These are phyloP conservation scores for Alternaria novae-zelandiae DNA, from an alignment of 2,329 filamentous ascomycete species.

Conservation along the genomic window DNA sequence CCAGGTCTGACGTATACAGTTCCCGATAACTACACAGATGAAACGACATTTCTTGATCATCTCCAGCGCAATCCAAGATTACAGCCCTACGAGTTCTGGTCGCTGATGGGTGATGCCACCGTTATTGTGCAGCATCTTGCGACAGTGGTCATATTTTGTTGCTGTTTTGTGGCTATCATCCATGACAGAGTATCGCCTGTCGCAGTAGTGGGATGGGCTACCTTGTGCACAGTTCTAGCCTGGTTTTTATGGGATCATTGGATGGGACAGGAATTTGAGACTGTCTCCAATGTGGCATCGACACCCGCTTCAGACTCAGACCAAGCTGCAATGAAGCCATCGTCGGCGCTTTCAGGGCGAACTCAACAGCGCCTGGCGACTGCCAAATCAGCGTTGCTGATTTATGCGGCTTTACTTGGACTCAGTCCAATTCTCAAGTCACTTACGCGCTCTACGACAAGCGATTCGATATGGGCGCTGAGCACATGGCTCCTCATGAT, in stretches of 20 bases:
- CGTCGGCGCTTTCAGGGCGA: conserved; percentile 57
- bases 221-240: conserved; percentile 79
- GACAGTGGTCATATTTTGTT: conserved; percentile 91
- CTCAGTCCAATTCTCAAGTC: conserved; percentile 96
- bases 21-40: conserved; percentile 98
- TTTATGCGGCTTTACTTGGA: conserved; percentile 90
- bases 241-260: conserved; percentile 94
- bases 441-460: conserved; percentile 88
- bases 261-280: conserved; percentile 73
- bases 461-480: conserved; percentile 97
- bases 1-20: conserved; percentile 58
- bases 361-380: conserved; percentile 75
- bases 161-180: conserved; percentile 90
- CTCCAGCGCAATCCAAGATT: conserved; percentile 92
- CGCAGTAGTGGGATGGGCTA: conserved; percentile 86
- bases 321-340: neutral
- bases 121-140: conserved; percentile 97
- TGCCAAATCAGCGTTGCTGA: conserved; percentile 88
- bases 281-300: conserved; percentile 47
- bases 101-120: conserved; percentile 89
- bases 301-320: neutral
- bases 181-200: conserved; percentile 86
- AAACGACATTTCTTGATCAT: conserved; percentile 94
- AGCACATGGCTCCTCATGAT: conserved; percentile 91
- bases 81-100: conserved; percentile 98